Percentiles rank a stretch among this genome's conserved stretches.
phyloP scores from a whole-genome alignment of 225 moss, liverwort and hornwort genomes.

The Ulota crispa region DNA sequence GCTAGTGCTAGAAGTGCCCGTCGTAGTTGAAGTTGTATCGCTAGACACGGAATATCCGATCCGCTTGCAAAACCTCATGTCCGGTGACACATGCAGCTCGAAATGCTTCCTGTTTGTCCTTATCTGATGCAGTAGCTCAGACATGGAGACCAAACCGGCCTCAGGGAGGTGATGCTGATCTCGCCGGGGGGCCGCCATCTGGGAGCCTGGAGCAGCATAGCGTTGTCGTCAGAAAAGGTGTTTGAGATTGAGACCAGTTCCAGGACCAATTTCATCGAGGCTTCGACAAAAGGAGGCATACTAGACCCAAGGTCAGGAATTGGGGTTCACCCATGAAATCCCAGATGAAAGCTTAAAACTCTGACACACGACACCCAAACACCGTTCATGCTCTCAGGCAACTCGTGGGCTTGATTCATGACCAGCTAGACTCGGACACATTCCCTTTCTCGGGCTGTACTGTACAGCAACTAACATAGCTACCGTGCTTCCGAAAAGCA shows the following conservation, averaged over 20 bases:
- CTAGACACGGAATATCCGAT: no score
- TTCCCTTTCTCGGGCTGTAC: background rate
- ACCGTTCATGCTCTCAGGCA: background rate
- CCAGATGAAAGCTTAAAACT: background rate
- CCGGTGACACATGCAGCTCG: background rate
- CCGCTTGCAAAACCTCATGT: background rate
- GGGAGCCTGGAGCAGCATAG: background rate
- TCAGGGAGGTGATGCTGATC: accelerated
- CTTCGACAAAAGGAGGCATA: background rate
- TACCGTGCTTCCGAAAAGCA: background rate
- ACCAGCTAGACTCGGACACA: background rate
- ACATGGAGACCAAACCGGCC: background rate
- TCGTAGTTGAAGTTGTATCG: no score
- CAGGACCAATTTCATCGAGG: background rate
- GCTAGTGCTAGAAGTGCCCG: no score
- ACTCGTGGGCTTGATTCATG: background rate
- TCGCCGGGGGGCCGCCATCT: background rate
- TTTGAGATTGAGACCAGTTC: background rate
- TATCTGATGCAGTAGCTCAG: background rate
- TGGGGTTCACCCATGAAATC: no score
- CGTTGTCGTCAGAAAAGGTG: background rate
- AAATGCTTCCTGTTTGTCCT: background rate
- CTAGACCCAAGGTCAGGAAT: background rate
- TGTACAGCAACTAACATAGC: no score
- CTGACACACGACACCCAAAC: background rate